Evolutionary conservation across 768 basidiomycete species (phyloP).

Genomic region (Asterophora lycoperdoides): DNA sequence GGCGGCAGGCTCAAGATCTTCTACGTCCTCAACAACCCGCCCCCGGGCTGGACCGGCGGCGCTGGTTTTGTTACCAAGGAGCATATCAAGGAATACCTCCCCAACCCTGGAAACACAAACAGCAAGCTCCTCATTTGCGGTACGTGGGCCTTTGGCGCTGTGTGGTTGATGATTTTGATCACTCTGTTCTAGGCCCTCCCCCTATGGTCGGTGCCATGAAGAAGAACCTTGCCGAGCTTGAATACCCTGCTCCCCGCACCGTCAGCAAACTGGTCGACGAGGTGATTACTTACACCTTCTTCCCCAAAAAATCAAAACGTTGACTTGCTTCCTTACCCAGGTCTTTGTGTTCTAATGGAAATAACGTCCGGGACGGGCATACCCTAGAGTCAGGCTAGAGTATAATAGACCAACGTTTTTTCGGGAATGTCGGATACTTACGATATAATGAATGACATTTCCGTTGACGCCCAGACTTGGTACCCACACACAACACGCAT

Average conservation of each 20-base stretch:
- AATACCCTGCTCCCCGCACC: conserved; percentile 81
- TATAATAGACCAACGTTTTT: conserved; percentile 3
- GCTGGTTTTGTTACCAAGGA: conserved; percentile 92
- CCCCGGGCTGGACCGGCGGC: conserved; percentile 80
- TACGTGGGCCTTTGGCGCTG: conserved; percentile 15
- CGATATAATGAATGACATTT: conserved; percentile 1
- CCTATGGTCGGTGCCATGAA: conserved; percentile 54
- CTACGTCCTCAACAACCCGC: conserved; percentile 95
- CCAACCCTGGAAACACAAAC: conserved; percentile 51
- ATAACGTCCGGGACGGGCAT: neutral
- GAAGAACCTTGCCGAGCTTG: conserved; percentile 85
- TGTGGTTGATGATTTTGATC: neutral
- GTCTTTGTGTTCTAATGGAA: conserved; percentile 41
- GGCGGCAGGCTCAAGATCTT: conserved; percentile 64
- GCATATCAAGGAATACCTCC: conserved; percentile 81
- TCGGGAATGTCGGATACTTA: conserved; percentile 1
- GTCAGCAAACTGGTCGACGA: conserved; percentile 93
- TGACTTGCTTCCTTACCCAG: conserved; percentile 20
- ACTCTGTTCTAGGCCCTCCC: conserved; percentile 45
- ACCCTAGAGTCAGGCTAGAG: neutral
- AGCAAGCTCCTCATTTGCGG: conserved; percentile 90
- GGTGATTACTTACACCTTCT: conserved; percentile 32
- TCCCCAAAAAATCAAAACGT: neutral
- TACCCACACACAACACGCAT: neutral
- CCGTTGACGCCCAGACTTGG: no score